Conservation (phyloP, 2,329 filamentous ascomycete genomes). For the Beauveria caledonica region DNA sequence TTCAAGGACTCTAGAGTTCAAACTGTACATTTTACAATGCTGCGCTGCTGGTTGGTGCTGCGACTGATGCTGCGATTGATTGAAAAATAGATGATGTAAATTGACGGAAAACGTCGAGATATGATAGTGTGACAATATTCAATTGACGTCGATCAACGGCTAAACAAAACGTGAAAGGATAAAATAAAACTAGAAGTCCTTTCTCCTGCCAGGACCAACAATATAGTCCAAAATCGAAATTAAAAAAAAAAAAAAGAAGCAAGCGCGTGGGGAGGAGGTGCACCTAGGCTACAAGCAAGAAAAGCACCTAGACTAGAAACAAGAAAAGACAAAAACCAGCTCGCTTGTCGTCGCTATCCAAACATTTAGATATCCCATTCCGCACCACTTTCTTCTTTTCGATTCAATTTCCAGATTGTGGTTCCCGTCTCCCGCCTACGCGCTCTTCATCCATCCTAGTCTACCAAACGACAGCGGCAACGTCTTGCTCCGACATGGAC, state of each 20-base stretch:
- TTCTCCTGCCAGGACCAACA: not conserved
- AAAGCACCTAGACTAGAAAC: not conserved
- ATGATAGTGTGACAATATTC: not conserved
- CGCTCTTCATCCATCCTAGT: not conserved
- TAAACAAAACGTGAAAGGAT: not conserved
- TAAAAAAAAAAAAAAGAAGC: not conserved
- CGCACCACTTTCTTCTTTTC: not conserved
- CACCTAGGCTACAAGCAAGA: not conserved
- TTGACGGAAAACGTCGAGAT: not conserved
- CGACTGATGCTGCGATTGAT: too few relatives aligned
- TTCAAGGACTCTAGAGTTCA: not conserved
- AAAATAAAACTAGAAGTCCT: not conserved
- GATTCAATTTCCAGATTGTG: not conserved
- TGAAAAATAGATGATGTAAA: not conserved
- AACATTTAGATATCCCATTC: not conserved
- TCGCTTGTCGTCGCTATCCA: constrained; percentile 1
- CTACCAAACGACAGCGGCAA: not conserved
- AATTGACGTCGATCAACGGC: not conserved
- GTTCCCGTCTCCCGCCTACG: not conserved
- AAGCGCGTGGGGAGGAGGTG: not conserved
- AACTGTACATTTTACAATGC: too few relatives aligned
- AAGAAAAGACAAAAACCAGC: not conserved
- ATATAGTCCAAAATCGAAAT: not conserved
- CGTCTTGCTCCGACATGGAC: not conserved
- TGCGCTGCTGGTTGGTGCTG: too few relatives aligned